Base-by-base conservation (phyloP, 371 early-diverging fungal species). In the Mucor indicus region DNA sequence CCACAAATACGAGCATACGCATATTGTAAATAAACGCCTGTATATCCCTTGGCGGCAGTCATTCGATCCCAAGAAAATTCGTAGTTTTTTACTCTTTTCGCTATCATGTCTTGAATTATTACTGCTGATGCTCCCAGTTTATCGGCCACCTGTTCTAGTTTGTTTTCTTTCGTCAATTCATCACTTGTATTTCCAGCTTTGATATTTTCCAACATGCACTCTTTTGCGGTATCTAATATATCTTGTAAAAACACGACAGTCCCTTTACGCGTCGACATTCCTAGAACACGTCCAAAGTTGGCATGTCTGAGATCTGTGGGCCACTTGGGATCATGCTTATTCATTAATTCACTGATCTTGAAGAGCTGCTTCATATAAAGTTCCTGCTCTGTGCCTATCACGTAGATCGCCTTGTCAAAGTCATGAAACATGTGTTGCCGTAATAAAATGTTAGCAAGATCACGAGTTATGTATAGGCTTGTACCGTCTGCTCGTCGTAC, bases 11-110 rank as follows among this genome's bases (percentile, higher is more conserved):
- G 89, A 4, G 96, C 89, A 69, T 96, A 86, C 17, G 97, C 89
- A 57, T 89, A 99, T 72, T 99, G 99, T 2, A 99, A 71, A 67
- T 92, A 99, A 9, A 98, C 92, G 0, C 99, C 99, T 6, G 99
- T 99, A 62, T 96, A 91, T 21, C 98, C 99, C 50, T 90, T 91
- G 30, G 93, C 89, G 44, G 88, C 83, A 22, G 92, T 85, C 88
- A 98, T 96, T 42, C 95, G 84, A 52, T 87, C 83, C 90, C 94
- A 94, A 53, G 89, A 81, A 72, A 99, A 98, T 15, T 84, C 79
- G 62, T 99, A 99, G 57, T 95, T 95, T 67, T 95, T 96, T 33
- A 86, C 69, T 13, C 99, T 82, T 50, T 87, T 86, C n/a, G 96
- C 91, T 23, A 77, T 66, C 81, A 99, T 90, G 63, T 99, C 99